Percentiles rank a stretch among this genome's conserved stretches.
phyloP scores from a whole-genome alignment of 2,329 filamentous ascomycete species.

The Colletotrichum nymphaeae region DNA sequence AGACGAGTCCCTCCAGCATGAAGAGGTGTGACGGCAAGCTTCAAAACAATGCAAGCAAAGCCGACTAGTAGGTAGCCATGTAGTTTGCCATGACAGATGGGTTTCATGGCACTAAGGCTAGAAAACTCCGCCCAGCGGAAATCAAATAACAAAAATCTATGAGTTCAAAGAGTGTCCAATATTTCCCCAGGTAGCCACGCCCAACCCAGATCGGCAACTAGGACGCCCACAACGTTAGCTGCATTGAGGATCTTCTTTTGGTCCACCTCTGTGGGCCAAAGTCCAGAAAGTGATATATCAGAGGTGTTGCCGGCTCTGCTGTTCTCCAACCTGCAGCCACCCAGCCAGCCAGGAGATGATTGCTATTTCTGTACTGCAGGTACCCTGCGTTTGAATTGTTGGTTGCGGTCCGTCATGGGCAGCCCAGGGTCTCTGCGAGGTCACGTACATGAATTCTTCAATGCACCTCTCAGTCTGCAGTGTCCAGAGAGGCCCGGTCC shows the following conservation, averaged over 20 bases:
- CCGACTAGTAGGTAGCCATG: slow-evolving; percentile 22
- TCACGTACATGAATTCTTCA: neutral
- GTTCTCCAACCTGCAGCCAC: neutral
- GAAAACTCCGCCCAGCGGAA: slow-evolving; percentile 21
- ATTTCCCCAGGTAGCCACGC: neutral
- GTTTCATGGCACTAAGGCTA: slow-evolving; percentile 17
- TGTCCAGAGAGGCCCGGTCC: neutral
- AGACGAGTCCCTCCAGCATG: slow-evolving; percentile 9
- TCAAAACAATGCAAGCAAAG: slow-evolving; percentile 18
- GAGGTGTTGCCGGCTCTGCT: neutral
- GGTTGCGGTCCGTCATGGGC: neutral
- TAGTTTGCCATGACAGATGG: slow-evolving; percentile 21
- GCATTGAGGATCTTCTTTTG: slow-evolving; percentile 2
- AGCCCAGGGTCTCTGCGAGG: neutral
- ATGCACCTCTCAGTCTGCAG: neutral
- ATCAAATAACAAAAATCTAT: slow-evolving; percentile 1
- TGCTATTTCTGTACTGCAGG: neutral
- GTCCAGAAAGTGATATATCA: neutral
- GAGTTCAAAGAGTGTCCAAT: neutral
- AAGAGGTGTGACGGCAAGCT: slow-evolving; percentile 16
- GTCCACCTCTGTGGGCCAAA: neutral
- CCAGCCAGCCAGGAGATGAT: neutral
- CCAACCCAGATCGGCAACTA: neutral
- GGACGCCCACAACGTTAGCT: neutral
- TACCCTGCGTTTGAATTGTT: neutral